Conservation (phyloP, 2,329 filamentous ascomycete genomes). For the Leptoxyphium fumago region DNA sequence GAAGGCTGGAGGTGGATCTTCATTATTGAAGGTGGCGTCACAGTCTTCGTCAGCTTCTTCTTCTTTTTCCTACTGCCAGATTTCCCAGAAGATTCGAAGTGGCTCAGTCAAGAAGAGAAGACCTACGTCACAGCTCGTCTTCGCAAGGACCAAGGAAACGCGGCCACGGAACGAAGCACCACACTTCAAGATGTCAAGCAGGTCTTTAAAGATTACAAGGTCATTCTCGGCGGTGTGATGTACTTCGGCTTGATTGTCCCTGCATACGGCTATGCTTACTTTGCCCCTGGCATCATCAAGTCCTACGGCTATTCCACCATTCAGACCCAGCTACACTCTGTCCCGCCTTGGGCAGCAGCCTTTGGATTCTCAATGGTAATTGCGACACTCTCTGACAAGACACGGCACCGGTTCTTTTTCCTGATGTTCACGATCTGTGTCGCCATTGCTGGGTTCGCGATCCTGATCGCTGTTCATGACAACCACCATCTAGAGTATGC, state of each 20-base stretch:
- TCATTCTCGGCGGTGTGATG: constrained; percentile 36
- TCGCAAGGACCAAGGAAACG: constrained; percentile 32
- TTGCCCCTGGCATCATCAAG: constrained; percentile 28
- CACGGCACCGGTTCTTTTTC: constrained; percentile 62
- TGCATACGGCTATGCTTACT: constrained; percentile 23
- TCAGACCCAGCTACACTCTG: constrained; percentile 38
- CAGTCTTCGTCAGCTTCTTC: constrained; percentile 27
- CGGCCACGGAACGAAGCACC: constrained; percentile 30
- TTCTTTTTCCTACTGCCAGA: constrained; percentile 35
- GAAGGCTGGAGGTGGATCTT: constrained; percentile 63
- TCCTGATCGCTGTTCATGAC: constrained; percentile 57
- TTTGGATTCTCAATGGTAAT: constrained; percentile 67
- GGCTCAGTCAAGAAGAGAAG: constrained; percentile 32
- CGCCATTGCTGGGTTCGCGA: constrained; percentile 58
- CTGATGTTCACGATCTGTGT: constrained; percentile 53
- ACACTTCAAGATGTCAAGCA: constrained; percentile 26
- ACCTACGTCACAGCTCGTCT: constrained; percentile 32
- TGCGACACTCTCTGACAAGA: constrained; percentile 56
- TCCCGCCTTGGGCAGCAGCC: constrained; percentile 52
- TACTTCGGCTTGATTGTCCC: constrained; percentile 34
- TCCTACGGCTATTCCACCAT: constrained; percentile 37
- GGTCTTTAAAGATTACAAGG: constrained; percentile 35
- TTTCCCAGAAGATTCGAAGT: constrained; percentile 36
- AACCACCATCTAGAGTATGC: constrained; percentile 56
- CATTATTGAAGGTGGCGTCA: constrained; percentile 46